Base-by-base conservation (phyloP, 192 early-diverging fungal genomes). In the Radiomyces spectabilis region DNA sequence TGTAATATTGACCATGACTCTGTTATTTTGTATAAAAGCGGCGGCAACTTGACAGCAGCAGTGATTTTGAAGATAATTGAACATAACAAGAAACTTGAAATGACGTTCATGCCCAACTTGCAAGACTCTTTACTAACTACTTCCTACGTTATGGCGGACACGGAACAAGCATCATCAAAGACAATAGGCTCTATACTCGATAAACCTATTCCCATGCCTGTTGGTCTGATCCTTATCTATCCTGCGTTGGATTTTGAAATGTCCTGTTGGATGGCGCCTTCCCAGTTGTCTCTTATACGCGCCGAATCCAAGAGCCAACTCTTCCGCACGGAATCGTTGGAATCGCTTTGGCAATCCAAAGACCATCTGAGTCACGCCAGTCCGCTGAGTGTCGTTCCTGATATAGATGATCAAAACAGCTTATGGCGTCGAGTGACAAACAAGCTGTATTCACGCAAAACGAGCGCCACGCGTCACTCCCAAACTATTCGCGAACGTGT, bases 181-280 rank as follows among this genome's bases (percentile, higher is more conserved):
- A n/a, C n/a, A n/a, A n/a, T n/a, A 45, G 46, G 30, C 13, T 27
- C 46, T 25, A 15, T 55, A 34, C 18, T 41, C 38, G 21, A 60
- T 52, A 25, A 50, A 35, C 41, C 34, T 1, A 63, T 95, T 22
- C 85, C 81, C 1, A 51, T 69, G 22, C 94, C 94, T 7, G 71
- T 68, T 5, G 91, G 85, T 6, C 56, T 98, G 9, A 61, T 98
- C 15, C 74, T 95, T 49, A 80, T 91, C n/a, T 97, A 97, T 59
- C 91, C 91, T 8, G 87, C 85, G 56, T 77, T 97, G 38, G 81
- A 88, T 33, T 93, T 98, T 53, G 91, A 96, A 52, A 79, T 96
- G 57, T 79, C 84, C 6, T 93, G 91, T 50, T 98, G 95, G 94
- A 94, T 98, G 80, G 75, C 86, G 0, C 63, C 66, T 0, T 65